Conservation (phyloP, 495 filamentous ascomycete species). For the Chaetomidium leptoderma region DNA sequence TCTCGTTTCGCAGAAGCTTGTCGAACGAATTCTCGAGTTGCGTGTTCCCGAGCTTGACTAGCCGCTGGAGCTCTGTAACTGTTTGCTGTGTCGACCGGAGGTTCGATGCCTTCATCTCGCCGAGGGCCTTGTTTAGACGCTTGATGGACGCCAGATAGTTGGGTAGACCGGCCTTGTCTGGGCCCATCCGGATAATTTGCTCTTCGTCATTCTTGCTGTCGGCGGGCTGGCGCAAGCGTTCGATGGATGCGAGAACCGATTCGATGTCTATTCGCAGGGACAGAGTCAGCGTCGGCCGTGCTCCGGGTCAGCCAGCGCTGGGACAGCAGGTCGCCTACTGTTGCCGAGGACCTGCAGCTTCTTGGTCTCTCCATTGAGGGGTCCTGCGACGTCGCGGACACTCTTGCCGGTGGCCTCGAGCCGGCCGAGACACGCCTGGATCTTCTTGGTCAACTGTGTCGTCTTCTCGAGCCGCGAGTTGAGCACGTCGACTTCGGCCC, state of each 20-base stretch:
- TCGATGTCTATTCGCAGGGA: slow-evolving; percentile 64
- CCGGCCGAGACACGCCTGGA: slow-evolving; percentile 77
- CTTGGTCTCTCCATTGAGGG: slow-evolving; percentile 89
- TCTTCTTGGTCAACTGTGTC: slow-evolving; percentile 80
- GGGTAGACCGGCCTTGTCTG: slow-evolving; percentile 69
- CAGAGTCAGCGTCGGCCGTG: slow-evolving; percentile 16
- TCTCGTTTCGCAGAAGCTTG: slow-evolving; percentile 62
- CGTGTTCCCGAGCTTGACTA: slow-evolving; percentile 71
- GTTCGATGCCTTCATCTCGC: slow-evolving; percentile 78
- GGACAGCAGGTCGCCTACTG: slow-evolving; percentile 47
- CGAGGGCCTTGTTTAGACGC: slow-evolving; percentile 74
- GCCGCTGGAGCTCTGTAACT: slow-evolving; percentile 68
- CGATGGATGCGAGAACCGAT: slow-evolving; percentile 76
- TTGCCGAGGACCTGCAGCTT: slow-evolving; percentile 75
- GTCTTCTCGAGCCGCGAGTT: slow-evolving; percentile 62
- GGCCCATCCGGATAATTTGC: slow-evolving; percentile 80
- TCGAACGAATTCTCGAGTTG: slow-evolving; percentile 81
- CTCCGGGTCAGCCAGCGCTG: not conserved
- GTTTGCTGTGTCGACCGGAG: slow-evolving; percentile 87
- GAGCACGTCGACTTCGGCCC: slow-evolving; percentile 62
- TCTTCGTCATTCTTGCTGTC: slow-evolving; percentile 87
- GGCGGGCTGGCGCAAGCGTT: slow-evolving; percentile 78
- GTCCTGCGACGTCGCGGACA: slow-evolving; percentile 86
- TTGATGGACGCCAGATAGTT: slow-evolving; percentile 89
- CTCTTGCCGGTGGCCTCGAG: slow-evolving; percentile 82